Base-by-base conservation (phyloP, 768 basidiomycete species). In the Amanita phalloides region DNA sequence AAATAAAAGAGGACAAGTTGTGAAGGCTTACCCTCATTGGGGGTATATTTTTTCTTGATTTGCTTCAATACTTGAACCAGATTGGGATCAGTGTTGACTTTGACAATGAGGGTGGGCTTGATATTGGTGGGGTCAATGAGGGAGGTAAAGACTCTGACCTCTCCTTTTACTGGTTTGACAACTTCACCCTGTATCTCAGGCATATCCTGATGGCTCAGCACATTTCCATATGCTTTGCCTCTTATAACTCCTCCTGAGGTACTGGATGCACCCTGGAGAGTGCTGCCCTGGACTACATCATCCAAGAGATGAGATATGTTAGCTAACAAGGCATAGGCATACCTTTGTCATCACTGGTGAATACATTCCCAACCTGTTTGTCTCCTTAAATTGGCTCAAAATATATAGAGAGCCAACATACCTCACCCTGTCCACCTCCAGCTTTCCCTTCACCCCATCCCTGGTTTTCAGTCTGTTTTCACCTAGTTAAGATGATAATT, bases 181-280 rank as follows among this genome's bases (percentile, higher is more conserved):
- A 11, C 2, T 23, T 23, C 17, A 7, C n/a, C n/a, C 10, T 26
- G 6, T 8, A 45, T 4, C 3, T 45, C 44, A 45, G 44, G 44
- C 2, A 26, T 26, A 45, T 45, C 44, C 6, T 21, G 9, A 45
- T 4, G 3, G 14, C 53, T 53, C 21, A 41, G 4, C 25, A 45
- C 45, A 55, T 45, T 55, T 4, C 54, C 54, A 45, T 38, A 9
- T 38, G 54, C 54, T 36, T 41, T 44, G n/a, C 51, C 51, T 37
- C 52, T 25, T 7, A 41, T 38, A 25, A 47, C 21, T 4, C 54
- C 54, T 37, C 54, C 43, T 21, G 43, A 23, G 33, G 45, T 42
- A n/a, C 28, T 26, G 7, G 49, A 55, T 4, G 54, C 25, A 28
- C 54, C 52, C 36, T 55, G 52, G n/a, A 21, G 43, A 37, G 36